These are phyloP conservation scores for Penicillium sp. DNA, from an alignment of 2,329 filamentous ascomycete genomes.

Conservation along the genomic window DNA sequence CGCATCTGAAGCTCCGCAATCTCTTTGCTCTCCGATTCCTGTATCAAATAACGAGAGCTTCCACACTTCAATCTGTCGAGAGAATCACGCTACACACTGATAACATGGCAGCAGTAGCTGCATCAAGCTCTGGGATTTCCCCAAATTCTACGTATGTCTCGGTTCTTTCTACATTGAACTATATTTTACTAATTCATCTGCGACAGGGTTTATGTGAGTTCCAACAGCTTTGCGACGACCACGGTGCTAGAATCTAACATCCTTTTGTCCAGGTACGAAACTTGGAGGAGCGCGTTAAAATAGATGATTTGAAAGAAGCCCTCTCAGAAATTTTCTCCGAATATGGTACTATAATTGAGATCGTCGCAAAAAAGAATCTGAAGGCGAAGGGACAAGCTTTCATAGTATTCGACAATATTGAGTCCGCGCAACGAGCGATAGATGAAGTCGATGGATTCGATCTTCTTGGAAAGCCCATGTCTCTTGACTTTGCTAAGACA, in stretches of 20 bases:
- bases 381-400: constrained; percentile 96
- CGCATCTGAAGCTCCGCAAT: constrained; percentile 2
- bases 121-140: constrained; percentile 25
- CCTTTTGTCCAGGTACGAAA: constrained; percentile 58
- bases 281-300: constrained; percentile 87
- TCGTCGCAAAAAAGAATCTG: constrained; percentile 83
- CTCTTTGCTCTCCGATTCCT: background rate
- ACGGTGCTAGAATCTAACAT: constrained; percentile 4
- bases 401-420: constrained; percentile 79
- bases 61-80: background rate
- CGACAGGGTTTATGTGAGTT: constrained; percentile 39
- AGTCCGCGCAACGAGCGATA: constrained; percentile 74
- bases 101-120: constrained; percentile 33
- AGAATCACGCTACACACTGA: background rate
- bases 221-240: constrained; percentile 16
- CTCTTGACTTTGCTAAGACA: constrained; percentile 74
- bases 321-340: constrained; percentile 78
- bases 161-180: background rate
- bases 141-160: constrained; percentile 39
- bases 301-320: constrained; percentile 68
- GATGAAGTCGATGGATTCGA: constrained; percentile 91
- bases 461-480: constrained; percentile 87
- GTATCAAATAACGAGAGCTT: background rate
- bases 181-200: background rate
- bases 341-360: constrained; percentile 79